Conservation (phyloP, 1,139 yeast genomes). For the Protomyces inundatus region DNA sequence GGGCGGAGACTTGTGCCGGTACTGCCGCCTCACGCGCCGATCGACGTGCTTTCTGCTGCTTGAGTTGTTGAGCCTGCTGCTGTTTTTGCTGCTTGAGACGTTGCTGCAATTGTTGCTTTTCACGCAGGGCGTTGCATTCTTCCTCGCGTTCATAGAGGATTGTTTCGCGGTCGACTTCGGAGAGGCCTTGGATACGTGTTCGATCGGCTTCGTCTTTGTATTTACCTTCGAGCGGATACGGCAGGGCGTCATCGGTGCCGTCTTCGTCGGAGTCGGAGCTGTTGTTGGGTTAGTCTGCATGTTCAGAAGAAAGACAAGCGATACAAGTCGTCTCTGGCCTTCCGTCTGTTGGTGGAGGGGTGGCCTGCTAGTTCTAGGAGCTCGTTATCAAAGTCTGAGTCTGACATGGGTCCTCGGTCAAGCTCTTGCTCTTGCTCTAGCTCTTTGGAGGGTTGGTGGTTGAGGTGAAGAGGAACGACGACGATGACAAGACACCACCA, state of each 20-base stretch:
- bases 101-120: constrained; percentile 72
- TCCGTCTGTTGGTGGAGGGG: constrained; percentile 11
- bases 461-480: no score
- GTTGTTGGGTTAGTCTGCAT: neutral
- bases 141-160: constrained; percentile 87
- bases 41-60: constrained; percentile 35
- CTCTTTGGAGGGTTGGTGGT: no score
- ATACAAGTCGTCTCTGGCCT: constrained; percentile 10
- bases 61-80: constrained; percentile 19
- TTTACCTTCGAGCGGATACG: constrained; percentile 91
- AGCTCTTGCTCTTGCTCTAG: no score
- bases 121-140: constrained; percentile 80
- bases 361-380: constrained; percentile 19
- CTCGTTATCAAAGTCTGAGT: constrained; percentile 21
- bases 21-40: constrained; percentile 36
- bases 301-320: no score
- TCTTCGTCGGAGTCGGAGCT: constrained; percentile 30
- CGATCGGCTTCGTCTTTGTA: constrained; percentile 79
- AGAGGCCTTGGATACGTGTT: constrained; percentile 60
- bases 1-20: constrained; percentile 50
- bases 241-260: constrained; percentile 43
- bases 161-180: constrained; percentile 88
- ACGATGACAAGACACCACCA: no score
- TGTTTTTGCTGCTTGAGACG: constrained; percentile 58
- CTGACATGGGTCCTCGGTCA: constrained; percentile 7